Base-by-base conservation (phyloP, 192 early-diverging fungal species). In the Phycomyces nitens region DNA sequence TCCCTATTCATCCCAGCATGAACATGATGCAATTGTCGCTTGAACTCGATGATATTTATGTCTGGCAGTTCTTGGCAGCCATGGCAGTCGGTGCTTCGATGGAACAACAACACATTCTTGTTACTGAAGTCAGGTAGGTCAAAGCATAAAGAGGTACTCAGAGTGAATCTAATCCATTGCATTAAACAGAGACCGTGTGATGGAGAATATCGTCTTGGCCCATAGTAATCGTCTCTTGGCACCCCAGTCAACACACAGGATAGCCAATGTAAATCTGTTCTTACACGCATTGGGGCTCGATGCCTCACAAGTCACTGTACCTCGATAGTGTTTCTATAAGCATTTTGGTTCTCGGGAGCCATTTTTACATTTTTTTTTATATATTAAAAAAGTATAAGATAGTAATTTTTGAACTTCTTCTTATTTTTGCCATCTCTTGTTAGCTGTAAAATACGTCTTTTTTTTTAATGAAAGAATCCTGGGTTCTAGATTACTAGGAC, bases 61-160 rank as follows among this genome's bases (percentile, higher is more conserved):
- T 97, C 16, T 99, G 97, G 97, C 95, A 97, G 69, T 99, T 99
- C 65, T 78, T 99, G 74, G 94, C 97, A 0, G 91, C 94, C 0
- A 89, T 99, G 82, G 96, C 97, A 1, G 88, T 94, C 1, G 90
- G 94, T 11, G 97, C 97, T 0, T 89, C 91, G 1, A 88, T 91
- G 56, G 97, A 99, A 29, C 95, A 98, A 77, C 97, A 99, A 77
- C 86, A 91, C 41, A 78, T 91, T 22, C 77, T 99, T 29, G 89
- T 99, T 18, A 89, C 91, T 0, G 95, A 97, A 83, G 90, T 92
- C 41, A 78, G 92, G 78, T 90, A 87, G 3, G 44, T 47, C 8
- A 10, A 42, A 14, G 14, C 14, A 42, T 9, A 34, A 5, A 38
- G 56, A 57, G 23, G 26, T 15, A 53, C 18, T 21, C 18, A 23